These are phyloP conservation scores for Fusarium denticulatum DNA, from an alignment of 2,329 filamentous ascomycete species.

Conservation along the genomic window DNA sequence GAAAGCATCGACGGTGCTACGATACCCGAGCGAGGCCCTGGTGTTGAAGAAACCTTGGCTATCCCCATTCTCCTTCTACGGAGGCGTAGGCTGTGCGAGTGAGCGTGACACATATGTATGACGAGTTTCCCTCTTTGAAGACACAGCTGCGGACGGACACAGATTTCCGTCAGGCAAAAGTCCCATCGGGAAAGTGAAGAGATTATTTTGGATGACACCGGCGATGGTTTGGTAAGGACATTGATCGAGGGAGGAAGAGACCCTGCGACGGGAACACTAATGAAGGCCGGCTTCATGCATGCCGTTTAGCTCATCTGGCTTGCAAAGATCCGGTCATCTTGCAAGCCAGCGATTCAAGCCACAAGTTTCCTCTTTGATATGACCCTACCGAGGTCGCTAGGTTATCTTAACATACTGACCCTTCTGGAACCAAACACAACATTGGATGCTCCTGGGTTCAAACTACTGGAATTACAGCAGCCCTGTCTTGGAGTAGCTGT, in stretches of 20 bases:
- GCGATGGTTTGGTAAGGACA: neutral
- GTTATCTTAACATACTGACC: neutral
- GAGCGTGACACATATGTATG: fast-evolving
- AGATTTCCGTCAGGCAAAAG: fast-evolving
- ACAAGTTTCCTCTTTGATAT: neutral
- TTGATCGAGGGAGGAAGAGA: fast-evolving
- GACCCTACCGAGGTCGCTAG: neutral
- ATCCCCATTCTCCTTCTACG: neutral
- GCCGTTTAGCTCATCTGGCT: no score
- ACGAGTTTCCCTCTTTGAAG: fast-evolving
- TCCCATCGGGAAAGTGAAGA: neutral
- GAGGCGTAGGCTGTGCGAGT: neutral
- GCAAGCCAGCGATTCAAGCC: neutral
- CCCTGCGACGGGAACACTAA: neutral
- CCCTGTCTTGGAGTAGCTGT: fast-evolving
- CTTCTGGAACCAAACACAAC: neutral
- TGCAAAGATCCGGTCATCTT: neutral
- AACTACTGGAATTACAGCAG: neutral
- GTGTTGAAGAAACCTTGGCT: neutral
- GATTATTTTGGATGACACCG: neutral
- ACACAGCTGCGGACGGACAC: fast-evolving
- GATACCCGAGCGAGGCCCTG: fast-evolving
- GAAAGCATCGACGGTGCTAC: neutral
- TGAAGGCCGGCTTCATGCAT: neutral
- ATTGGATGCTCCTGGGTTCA: neutral